These are phyloP conservation scores for Spathaspora hagerdaliae DNA, from an alignment of 805 yeast species.

Conservation along the genomic window DNA sequence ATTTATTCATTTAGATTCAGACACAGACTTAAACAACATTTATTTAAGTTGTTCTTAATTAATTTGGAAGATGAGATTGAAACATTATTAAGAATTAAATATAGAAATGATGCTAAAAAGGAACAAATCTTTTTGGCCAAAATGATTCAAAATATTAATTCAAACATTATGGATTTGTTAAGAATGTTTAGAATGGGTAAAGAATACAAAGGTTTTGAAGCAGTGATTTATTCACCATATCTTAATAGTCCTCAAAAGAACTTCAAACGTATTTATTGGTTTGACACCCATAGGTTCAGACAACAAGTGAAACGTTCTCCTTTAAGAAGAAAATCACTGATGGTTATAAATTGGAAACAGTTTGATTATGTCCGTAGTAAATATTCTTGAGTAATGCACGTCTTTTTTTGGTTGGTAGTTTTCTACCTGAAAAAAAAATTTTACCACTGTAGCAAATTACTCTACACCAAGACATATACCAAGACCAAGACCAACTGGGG, in stretches of 20 bases:
- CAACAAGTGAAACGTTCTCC: too few species aligned
- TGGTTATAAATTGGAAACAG: background rate
- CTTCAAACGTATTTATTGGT: slow-evolving; percentile 33
- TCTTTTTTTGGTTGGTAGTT: background rate
- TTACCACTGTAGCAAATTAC: background rate
- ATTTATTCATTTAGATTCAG: slow-evolving; percentile 19
- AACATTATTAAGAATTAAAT: slow-evolving; percentile 31
- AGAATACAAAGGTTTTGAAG: slow-evolving; percentile 13
- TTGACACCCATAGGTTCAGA: slow-evolving; percentile 2
- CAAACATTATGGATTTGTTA: slow-evolving; percentile 15
- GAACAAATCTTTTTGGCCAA: slow-evolving; percentile 21
- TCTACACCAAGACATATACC: background rate
- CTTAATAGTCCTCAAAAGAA: slow-evolving; percentile 8
- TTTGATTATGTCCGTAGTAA: background rate
- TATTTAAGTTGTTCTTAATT: slow-evolving; percentile 32
- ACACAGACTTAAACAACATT: slow-evolving; percentile 24
- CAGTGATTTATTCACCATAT: slow-evolving; percentile 23
- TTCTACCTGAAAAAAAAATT: background rate
- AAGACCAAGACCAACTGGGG: background rate
- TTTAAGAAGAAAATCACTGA: background rate
- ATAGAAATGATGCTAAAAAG: slow-evolving; percentile 25
- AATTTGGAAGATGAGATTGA: slow-evolving; percentile 38
- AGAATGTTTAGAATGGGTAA: background rate
- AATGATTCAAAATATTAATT: slow-evolving; percentile 21
- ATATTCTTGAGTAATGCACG: background rate